These are phyloP conservation scores for Ophiocordyceps camponoti-leonardi DNA, from an alignment of 2,329 filamentous ascomycete species.

Conservation along the genomic window DNA sequence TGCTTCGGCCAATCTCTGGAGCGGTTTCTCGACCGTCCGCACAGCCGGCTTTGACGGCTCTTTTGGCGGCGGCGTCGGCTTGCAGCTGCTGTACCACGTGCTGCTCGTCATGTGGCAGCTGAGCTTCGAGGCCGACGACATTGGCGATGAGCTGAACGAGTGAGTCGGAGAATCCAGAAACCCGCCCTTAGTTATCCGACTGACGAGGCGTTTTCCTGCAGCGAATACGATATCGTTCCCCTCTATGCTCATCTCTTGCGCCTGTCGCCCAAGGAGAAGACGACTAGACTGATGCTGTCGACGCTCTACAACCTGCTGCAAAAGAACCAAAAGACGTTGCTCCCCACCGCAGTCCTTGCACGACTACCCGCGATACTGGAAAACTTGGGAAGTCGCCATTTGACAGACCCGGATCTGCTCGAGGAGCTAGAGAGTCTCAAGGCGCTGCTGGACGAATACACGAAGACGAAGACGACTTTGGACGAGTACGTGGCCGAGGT, in stretches of 20 bases:
- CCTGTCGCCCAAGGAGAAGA: conserved; percentile 94
- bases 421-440: conserved; percentile 44
- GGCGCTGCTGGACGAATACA: conserved; percentile 49
- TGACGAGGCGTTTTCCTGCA: conserved; percentile 18
- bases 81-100: conserved; percentile 89
- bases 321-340: conserved; percentile 50
- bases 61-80: conserved; percentile 65
- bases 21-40: conserved; percentile 31
- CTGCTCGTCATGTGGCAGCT: conserved; percentile 91
- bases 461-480: conserved; percentile 57
- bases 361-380: conserved; percentile 55
- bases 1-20: conserved; percentile 44
- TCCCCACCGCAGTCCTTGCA: conserved; percentile 75
- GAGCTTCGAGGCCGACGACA: conserved; percentile 71
- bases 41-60: conserved; percentile 44
- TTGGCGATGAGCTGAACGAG: conserved; percentile 69
- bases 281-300: conserved; percentile 75
- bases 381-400: conserved; percentile 43
- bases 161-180: conserved; percentile 28
- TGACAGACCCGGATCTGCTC: conserved; percentile 45
- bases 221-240: conserved; percentile 81
- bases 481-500: conserved; percentile 85
- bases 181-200: not conserved
- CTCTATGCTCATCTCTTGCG: conserved; percentile 86
- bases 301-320: conserved; percentile 76